Evolutionary conservation across 1,139 yeast species (phyloP).

Genomic region (Pichia sp.): DNA sequence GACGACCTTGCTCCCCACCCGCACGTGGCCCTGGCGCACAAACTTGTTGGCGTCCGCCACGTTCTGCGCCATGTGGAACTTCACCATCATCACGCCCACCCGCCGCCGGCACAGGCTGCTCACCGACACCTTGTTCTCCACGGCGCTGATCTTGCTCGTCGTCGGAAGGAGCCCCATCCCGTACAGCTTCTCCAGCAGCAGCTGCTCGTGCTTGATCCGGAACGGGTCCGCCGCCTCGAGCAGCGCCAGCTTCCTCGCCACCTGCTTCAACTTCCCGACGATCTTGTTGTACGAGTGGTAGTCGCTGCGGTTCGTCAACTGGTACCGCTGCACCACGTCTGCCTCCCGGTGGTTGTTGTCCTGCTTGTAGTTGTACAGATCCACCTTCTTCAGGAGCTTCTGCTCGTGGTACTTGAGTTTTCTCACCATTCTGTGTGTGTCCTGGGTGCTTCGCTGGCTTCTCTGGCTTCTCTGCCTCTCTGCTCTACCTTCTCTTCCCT

Average conservation of each 20-base stretch:
- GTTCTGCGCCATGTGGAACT: constrained; percentile 90
- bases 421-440: constrained; percentile 61
- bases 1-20: constrained; percentile 93
- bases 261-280: constrained; percentile 84
- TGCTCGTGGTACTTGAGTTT: constrained; percentile 91
- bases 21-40: constrained; percentile 94
- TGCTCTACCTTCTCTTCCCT: too few relatives aligned
- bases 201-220: constrained; percentile 81
- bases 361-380: constrained; percentile 95
- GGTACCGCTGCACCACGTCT: constrained; percentile 91
- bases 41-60: constrained; percentile 85
- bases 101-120: constrained; percentile 90
- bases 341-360: constrained; percentile 94
- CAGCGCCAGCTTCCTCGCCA: constrained; percentile 80
- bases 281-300: constrained; percentile 89
- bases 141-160: constrained; percentile 84
- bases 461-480: too few relatives aligned
- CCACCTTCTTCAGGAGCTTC: constrained; percentile 91
- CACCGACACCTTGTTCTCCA: constrained; percentile 88
- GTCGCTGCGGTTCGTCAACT: constrained; percentile 90
- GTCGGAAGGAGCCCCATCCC: constrained; percentile 83
- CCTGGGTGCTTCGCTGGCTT: not conserved
- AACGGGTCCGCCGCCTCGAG: constrained; percentile 83
- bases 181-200: constrained; percentile 78
- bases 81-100: constrained; percentile 91